These are phyloP conservation scores for Nemania sp. DNA, from an alignment of 2,329 filamentous ascomycete species.

Conservation along the genomic window DNA sequence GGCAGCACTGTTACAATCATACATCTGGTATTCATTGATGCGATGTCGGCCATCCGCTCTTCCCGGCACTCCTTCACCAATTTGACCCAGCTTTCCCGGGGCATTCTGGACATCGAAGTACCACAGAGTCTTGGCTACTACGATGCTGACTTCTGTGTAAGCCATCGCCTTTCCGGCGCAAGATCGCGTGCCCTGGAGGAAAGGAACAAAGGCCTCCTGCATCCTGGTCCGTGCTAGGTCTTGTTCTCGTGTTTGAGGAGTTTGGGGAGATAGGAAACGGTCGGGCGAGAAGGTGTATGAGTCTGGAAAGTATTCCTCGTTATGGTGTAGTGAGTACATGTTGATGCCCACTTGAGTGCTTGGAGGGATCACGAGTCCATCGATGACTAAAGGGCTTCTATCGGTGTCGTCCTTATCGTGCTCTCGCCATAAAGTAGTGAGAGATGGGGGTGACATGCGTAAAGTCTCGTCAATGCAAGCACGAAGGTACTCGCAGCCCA, in stretches of 20 bases:
- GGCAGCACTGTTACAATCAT: slow-evolving; percentile 3
- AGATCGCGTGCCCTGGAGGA: not conserved
- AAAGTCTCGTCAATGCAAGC: not conserved
- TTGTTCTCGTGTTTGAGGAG: not conserved
- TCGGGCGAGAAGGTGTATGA: not conserved
- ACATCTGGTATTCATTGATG: not conserved
- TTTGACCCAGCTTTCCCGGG: not conserved
- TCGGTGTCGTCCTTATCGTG: not conserved
- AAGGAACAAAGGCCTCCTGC: not conserved
- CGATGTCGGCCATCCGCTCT: not conserved
- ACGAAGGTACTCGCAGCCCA: not conserved
- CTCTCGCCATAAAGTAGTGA: not conserved
- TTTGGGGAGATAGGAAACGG: not conserved
- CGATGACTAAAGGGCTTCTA: not conserved
- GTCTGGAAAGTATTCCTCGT: not conserved
- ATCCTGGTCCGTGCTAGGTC: not conserved
- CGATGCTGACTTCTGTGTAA: not conserved
- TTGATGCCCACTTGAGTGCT: not conserved
- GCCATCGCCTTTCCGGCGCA: slow-evolving; percentile 9
- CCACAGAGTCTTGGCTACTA: slow-evolving; percentile 4
- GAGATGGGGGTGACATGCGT: not conserved
- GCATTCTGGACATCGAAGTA: slow-evolving; percentile 5
- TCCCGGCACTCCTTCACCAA: not conserved
- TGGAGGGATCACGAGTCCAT: not conserved
- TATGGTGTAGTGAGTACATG: not conserved